Conservation (phyloP, 176 grass and related monocot species). For the Oryza brachyantha region DNA sequence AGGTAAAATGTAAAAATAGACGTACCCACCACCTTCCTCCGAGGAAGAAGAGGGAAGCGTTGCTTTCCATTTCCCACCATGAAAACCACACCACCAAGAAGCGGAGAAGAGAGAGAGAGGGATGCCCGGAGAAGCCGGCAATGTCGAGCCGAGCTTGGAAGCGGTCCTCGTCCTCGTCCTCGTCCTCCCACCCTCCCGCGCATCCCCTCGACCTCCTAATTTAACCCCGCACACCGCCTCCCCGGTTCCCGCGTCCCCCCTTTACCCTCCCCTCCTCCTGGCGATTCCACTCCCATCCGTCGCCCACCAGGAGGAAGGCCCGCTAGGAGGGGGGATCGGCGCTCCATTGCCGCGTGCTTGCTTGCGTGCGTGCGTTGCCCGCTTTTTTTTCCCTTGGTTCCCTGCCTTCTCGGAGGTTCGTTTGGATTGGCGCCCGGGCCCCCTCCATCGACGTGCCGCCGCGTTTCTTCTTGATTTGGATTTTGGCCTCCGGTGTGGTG, state of each 20-base stretch:
- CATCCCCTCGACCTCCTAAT: constrained; percentile 36
- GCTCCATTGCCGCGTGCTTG: constrained; percentile 4
- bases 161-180: constrained; percentile 30
- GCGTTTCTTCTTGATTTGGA: constrained; percentile 8
- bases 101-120: not conserved
- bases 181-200: not conserved
- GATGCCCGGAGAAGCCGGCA: constrained; percentile 53
- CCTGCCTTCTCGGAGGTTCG: constrained; percentile 13
- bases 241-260: constrained; percentile 29
- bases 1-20: not conserved
- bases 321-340: constrained; percentile 40
- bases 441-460: not conserved
- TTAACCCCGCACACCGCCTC: constrained; percentile 37
- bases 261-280: constrained; percentile 44
- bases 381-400: not conserved
- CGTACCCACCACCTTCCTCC: not conserved
- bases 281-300: constrained; percentile 32
- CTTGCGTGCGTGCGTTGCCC: not conserved
- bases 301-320: constrained; percentile 27
- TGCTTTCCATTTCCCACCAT: constrained; percentile 33
- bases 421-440: not conserved
- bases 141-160: constrained; percentile 29
- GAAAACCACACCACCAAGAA: constrained; percentile 13
- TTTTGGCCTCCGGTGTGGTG: not conserved
- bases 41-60: not conserved